Base-by-base conservation (phyloP, 208 protist genomes). In the Balamuthia mandrillaris region DNA sequence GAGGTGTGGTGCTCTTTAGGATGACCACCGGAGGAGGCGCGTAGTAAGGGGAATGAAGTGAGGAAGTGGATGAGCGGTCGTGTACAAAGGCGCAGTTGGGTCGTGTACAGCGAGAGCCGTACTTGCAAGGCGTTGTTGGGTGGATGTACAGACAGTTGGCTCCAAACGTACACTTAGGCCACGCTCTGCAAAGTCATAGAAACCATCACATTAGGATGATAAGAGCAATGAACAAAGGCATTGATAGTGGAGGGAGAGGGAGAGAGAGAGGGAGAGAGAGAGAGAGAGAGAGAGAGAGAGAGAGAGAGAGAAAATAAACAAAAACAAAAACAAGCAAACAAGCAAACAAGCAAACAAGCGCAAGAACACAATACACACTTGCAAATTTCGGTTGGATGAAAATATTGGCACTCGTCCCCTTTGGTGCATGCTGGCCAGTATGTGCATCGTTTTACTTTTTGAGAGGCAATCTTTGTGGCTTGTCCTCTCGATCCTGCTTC, bases 111-210 rank as follows among this genome's bases (percentile, higher is more conserved):
- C 37, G 21, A 29, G 49, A 21, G 21, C 63, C 63, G 24, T 51
- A 74, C 63, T 74, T 74, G 35, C 63, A 74, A 9, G 63, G 63
- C 5, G 49, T 35, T 31, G 63, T 27, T 29, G 63, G 63, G 39
- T 74, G 63, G 49, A 74, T 74, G 63, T 74, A 74, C 39, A 47
- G 63, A 29, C 63, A 74, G 21, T 74, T 74, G 39, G 42, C 49
- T 35, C 63, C 63, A 24, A 41, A 74, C 37, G 63, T 10, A 29
- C 63, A 74, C 39, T 74, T 74, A 9, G 63, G 63, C 24, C 42
- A 74, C 1, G n/a, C 49, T 41, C 63, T 74, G 35, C 9, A n/a
- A 16, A 14, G 18, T 16, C n/a, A 63, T n/a, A n/a, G n/a, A n/a
- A n/a, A n/a, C n/a, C n/a, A n/a, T n/a, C n/a, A n/a, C n/a, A n/a